phyloP scores from a whole-genome alignment of 345 rosid genomes.

The Aethionema arabicum region DNA sequence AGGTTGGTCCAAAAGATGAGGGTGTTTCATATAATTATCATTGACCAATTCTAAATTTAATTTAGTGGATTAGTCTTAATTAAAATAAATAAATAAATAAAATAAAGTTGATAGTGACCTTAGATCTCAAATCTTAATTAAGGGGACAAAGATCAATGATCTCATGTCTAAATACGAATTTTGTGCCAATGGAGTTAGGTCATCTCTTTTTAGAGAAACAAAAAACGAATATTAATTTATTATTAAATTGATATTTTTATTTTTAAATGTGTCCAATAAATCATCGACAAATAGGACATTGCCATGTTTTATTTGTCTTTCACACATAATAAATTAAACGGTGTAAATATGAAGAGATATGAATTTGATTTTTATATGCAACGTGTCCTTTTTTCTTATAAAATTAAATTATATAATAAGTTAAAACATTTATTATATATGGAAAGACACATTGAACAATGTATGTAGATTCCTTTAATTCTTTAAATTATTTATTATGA shows the following conservation, averaged over 20 bases:
- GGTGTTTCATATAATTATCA: constrained; percentile 20
- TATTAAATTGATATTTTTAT: no score
- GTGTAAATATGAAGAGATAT: neutral
- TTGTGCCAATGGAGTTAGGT: constrained; percentile 33
- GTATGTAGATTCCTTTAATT: neutral
- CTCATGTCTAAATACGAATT: constrained; percentile 33
- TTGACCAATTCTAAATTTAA: constrained; percentile 27
- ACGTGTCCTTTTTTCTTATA: neutral
- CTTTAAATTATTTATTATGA: neutral
- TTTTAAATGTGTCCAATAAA: neutral
- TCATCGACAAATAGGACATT: neutral
- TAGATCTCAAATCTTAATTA: constrained; percentile 33
- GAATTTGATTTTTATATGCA: neutral
- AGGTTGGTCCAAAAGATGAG: constrained; percentile 35
- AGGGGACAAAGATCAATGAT: constrained; percentile 38
- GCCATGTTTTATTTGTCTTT: neutral
- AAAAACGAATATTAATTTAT: neutral
- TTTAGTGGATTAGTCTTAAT: constrained; percentile 28
- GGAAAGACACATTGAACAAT: neutral
- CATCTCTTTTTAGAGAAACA: constrained; percentile 24
- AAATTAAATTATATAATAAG: neutral
- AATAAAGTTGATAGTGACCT: constrained; percentile 36
- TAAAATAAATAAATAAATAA: neutral
- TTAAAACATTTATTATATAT: neutral
- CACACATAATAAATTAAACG: neutral